Evolutionary conservation across 2,329 filamentous ascomycete species (phyloP).

Genomic region (Trichoderma simmonsii): DNA sequence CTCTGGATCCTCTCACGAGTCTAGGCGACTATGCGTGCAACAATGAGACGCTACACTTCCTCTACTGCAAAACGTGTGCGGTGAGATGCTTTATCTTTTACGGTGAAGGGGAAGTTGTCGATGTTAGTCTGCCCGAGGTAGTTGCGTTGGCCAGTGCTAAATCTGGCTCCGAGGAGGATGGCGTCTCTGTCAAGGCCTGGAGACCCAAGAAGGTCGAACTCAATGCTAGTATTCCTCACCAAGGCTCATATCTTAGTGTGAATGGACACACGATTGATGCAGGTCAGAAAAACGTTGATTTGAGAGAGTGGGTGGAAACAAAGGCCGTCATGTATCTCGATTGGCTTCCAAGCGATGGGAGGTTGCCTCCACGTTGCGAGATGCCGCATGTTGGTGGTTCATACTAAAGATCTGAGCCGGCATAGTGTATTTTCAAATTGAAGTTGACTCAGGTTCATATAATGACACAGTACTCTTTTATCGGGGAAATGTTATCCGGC

Average conservation of each 20-base stretch:
- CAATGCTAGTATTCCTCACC: constrained; percentile 8
- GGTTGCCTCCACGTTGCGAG: constrained; percentile 11
- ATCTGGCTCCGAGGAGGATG: constrained; percentile 9
- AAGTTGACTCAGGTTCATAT: not conserved
- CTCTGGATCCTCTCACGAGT: constrained; percentile 35
- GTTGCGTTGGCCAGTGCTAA: constrained; percentile 8
- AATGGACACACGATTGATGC: constrained; percentile 38
- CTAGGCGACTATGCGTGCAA: constrained; percentile 41
- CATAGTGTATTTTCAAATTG: not conserved
- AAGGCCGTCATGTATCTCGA: constrained; percentile 31
- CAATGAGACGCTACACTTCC: constrained; percentile 35
- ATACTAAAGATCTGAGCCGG: constrained; percentile 17
- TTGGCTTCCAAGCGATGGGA: constrained; percentile 16
- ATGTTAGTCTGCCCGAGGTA: constrained; percentile 24
- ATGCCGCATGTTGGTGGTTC: constrained; percentile 22
- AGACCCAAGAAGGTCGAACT: constrained; percentile 26
- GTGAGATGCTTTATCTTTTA: constrained; percentile 41
- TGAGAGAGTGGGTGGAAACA: constrained; percentile 36
- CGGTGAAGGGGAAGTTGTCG: constrained; percentile 32
- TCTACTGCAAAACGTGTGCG: constrained; percentile 47
- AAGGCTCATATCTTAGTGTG: constrained; percentile 35
- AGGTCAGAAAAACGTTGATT: constrained; percentile 37
- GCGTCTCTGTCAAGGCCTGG: constrained; percentile 31
- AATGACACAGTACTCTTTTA: not conserved
- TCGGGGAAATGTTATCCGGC: too few relatives aligned